Conservation (phyloP, 192 early-diverging fungal genomes). For the Cetraspora pellucida region DNA sequence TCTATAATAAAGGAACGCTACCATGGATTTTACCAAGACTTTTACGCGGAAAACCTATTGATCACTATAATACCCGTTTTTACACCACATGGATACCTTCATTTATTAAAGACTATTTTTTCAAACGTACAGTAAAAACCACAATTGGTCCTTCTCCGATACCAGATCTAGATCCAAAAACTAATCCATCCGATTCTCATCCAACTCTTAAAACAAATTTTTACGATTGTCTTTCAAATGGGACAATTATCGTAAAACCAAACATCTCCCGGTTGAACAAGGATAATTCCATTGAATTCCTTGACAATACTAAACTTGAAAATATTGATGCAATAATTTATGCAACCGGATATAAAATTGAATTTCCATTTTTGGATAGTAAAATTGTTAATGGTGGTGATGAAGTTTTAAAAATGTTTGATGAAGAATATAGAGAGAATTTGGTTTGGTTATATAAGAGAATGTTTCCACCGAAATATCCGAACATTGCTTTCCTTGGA, state of each 20-base stretch:
- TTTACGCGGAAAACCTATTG: not conserved
- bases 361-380: conserved; percentile 52
- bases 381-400: conserved; percentile 48
- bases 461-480: conserved; percentile 52
- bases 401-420: conserved; percentile 31
- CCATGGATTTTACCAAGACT: not conserved
- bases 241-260: conserved; percentile 51
- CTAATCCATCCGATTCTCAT: conserved; percentile 43
- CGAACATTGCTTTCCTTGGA: conserved; percentile 63
- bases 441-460: conserved; percentile 60
- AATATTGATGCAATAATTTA: conserved; percentile 61
- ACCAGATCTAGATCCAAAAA: conserved; percentile 47
- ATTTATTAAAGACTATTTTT: conserved; percentile 43
- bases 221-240: conserved; percentile 52
- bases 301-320: conserved; percentile 54
- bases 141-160: too few relatives aligned
- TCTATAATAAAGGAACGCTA: conserved; percentile 28
- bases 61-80: not conserved
- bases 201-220: conserved; percentile 56
- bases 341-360: conserved; percentile 65
- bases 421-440: conserved; percentile 42
- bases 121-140: conserved; percentile 28
- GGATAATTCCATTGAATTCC: conserved; percentile 54
- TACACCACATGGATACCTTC: not conserved
- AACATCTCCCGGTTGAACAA: conserved; percentile 50